Percentiles rank a stretch among this genome's conserved stretches.
phyloP scores from a whole-genome alignment of 1,139 yeast genomes.

The Candida glucosophila region DNA sequence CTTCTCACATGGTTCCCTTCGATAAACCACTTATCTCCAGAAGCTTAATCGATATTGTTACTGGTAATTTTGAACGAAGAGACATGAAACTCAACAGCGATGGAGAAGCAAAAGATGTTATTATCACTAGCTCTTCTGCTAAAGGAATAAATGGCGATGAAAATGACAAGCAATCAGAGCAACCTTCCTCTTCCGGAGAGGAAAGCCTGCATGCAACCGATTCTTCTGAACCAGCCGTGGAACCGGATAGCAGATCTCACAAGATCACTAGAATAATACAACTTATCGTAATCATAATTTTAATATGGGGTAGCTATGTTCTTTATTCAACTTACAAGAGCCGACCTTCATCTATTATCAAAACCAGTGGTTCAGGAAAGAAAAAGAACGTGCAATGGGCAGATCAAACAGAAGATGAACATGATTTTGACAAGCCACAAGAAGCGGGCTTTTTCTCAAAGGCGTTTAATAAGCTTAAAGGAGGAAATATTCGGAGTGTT shows the following conservation, averaged over 20 bases:
- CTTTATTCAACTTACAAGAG: slow-evolving; percentile 29
- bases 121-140: slow-evolving; percentile 6
- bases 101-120: slow-evolving; percentile 10
- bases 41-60: slow-evolving; percentile 53
- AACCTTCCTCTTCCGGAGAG: slow-evolving; percentile 7
- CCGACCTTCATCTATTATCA: slow-evolving; percentile 38
- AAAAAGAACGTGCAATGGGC: slow-evolving; percentile 56
- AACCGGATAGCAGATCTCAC: slow-evolving; percentile 7
- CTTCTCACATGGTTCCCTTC: slow-evolving; percentile 94
- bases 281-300: slow-evolving; percentile 28
- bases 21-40: slow-evolving; percentile 67
- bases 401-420: slow-evolving; percentile 32
- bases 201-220: not conserved
- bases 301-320: slow-evolving; percentile 38
- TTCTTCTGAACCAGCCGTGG: not conserved
- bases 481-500: slow-evolving; percentile 19
- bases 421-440: too few relatives aligned
- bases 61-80: slow-evolving; percentile 22
- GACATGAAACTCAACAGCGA: slow-evolving; percentile 9
- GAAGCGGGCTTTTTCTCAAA: slow-evolving; percentile 33
- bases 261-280: slow-evolving; percentile 34
- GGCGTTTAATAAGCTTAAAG: slow-evolving; percentile 30
- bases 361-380: slow-evolving; percentile 25
- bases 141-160: slow-evolving; percentile 2
- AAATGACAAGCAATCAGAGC: slow-evolving; percentile 6